Base-by-base conservation (phyloP, 768 basidiomycete species). In the Pholiota conissans region DNA sequence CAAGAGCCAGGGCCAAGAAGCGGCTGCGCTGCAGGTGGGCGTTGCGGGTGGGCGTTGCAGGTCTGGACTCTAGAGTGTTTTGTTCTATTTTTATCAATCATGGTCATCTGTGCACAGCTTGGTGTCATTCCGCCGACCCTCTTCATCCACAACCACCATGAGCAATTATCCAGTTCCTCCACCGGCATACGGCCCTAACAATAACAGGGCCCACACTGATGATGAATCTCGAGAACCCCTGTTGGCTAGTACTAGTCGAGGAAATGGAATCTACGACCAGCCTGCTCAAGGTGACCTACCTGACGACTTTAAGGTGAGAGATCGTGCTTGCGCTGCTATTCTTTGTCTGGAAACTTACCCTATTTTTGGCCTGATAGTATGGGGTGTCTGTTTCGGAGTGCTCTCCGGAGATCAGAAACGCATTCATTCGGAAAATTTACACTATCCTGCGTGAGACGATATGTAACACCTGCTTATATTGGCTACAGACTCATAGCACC, bases 371-470 rank as follows among this genome's bases (percentile, higher is more conserved):
- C 29, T 48, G 18, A 22, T 57, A 92, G 91, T 93, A 93, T 66
- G 92, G 92, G 1, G 85, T 88, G 1, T 85, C 84, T 1, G 92
- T 93, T 13, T 82, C 85, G 1, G 91, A 93, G 58, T 89, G 89
- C 58, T 82, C 89, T 10, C 71, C 79, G 3, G 88, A 93, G 66
- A 89, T 98, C 67, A 80, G 93, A 52, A 82, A 84, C 61, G 91
- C 87, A 5, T 98, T 98, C 73, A 79, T 98, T 55, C 83, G 93
- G 69, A 97, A 97, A 78, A 90, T 94, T 32, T 96, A 93, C 73
- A 84, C 83, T 27, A 93, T 96, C 65, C 84, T 98, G 3, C 86
- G 92, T 93, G 67, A 79, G 90, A 77, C 50, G 24, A 26, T 45
- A 35, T 58, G 22, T 10, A 34, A 13, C 49, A 26, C 22, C 26